These are phyloP conservation scores for Postia placenta DNA, from an alignment of 768 basidiomycete species.

Conservation along the genomic window DNA sequence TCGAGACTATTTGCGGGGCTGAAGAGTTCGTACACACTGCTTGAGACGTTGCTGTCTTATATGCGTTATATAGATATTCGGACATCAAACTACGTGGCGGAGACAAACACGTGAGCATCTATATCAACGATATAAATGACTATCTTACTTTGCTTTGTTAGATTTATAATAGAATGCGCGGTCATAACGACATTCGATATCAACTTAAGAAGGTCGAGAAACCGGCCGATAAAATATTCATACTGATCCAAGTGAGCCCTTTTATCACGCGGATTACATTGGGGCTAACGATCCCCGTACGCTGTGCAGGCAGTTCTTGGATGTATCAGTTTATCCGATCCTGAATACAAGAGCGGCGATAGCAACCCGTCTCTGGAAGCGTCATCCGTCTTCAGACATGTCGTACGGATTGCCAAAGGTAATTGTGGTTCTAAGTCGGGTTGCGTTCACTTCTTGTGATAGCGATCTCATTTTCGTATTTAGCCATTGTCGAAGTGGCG, in stretches of 20 bases:
- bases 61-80: constrained; percentile 42
- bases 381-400: constrained; percentile 65
- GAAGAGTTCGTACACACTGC: constrained; percentile 50
- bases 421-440: constrained; percentile 4
- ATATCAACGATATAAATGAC: background rate
- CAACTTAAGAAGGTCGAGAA: constrained; percentile 64
- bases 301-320: constrained; percentile 59
- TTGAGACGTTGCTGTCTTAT: background rate
- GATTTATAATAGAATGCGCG: constrained; percentile 62
- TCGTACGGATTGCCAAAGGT: constrained; percentile 75
- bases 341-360: constrained; percentile 67
- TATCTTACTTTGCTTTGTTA: constrained; percentile 10
- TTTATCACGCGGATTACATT: background rate
- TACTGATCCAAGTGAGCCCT: constrained; percentile 65
- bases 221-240: constrained; percentile 70
- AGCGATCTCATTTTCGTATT: background rate
- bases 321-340: constrained; percentile 58
- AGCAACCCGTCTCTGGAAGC: constrained; percentile 72
- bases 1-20: constrained; percentile 58
- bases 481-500: constrained; percentile 77
- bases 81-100: constrained; percentile 66
- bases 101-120: constrained; percentile 56
- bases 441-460: constrained; percentile 1
- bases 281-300: constrained; percentile 10
- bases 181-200: constrained; percentile 76